phyloP scores from a whole-genome alignment of 768 basidiomycete species.

The Rhizopogon sp. region DNA sequence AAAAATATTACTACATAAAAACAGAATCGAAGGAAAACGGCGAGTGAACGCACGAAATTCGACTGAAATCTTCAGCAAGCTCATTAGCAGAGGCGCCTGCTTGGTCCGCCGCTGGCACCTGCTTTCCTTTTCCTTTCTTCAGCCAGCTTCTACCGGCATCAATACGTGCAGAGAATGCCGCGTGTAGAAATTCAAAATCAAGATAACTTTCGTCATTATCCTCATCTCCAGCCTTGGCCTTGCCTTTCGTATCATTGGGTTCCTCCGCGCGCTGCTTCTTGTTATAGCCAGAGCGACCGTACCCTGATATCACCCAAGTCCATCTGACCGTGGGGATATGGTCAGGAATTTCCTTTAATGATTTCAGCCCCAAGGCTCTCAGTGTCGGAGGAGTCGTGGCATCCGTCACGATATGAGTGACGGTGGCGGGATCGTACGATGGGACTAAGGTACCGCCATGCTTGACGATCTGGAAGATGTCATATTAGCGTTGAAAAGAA shows the following conservation, averaged over 20 bases:
- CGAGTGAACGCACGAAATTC: slow-evolving; percentile 39
- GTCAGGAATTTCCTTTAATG: slow-evolving; percentile 53
- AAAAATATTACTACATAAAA: not conserved
- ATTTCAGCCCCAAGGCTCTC: slow-evolving; percentile 43
- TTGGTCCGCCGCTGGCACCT: not conserved
- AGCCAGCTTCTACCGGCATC: slow-evolving; percentile 33
- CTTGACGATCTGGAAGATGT: slow-evolving; percentile 45
- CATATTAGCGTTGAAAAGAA: not conserved
- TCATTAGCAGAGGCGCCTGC: slow-evolving; percentile 1
- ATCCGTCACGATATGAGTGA: slow-evolving; percentile 69
- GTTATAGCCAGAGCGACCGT: slow-evolving; percentile 19
- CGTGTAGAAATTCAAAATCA: slow-evolving; percentile 38
- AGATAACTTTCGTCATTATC: slow-evolving; percentile 12
- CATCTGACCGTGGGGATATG: slow-evolving; percentile 61
- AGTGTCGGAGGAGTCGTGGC: slow-evolving; percentile 20
- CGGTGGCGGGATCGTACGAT: slow-evolving; percentile 45
- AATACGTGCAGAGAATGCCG: slow-evolving; percentile 44
- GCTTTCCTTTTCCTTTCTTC: slow-evolving; percentile 6
- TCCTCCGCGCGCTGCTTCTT: slow-evolving; percentile 4
- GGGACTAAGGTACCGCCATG: slow-evolving; percentile 61
- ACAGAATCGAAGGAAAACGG: not conserved
- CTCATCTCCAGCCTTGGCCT: slow-evolving; percentile 5
- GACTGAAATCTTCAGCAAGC: slow-evolving; percentile 32
- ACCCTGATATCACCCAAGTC: slow-evolving; percentile 51
- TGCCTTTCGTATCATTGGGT: slow-evolving; percentile 9